These are phyloP conservation scores for Populus alba DNA, from an alignment of 345 rosid genomes.

Conservation along the genomic window DNA sequence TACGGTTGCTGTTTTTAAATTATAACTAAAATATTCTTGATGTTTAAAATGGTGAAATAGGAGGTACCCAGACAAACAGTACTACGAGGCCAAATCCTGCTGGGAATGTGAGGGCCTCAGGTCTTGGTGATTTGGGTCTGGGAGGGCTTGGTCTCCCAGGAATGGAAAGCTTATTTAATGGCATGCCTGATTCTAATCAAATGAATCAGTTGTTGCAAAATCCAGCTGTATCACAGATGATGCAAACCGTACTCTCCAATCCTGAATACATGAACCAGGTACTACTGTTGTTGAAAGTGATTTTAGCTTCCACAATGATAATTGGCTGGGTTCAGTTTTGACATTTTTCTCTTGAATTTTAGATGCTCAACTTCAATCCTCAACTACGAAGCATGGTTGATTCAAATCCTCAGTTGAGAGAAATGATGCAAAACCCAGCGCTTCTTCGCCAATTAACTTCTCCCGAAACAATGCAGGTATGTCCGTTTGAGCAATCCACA, in stretches of 20 bases:
- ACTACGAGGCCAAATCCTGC: conserved; percentile 39
- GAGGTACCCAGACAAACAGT: conserved; percentile 46
- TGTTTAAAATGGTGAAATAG: conserved; percentile 13
- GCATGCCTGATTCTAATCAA: conserved; percentile 38
- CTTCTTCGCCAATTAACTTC: conserved; percentile 58
- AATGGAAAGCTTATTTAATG: conserved; percentile 42
- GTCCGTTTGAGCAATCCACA: background rate
- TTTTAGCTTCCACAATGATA: background rate
- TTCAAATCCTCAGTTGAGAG: conserved; percentile 54
- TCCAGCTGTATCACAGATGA: conserved; percentile 59
- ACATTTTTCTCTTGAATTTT: background rate
- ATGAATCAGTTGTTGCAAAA: conserved; percentile 57
- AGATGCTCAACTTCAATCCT: conserved; percentile 55
- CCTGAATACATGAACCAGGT: conserved; percentile 69
- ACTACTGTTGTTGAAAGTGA: conserved; percentile 3
- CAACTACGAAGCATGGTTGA: conserved; percentile 51
- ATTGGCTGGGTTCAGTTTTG: background rate
- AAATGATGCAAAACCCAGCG: conserved; percentile 63
- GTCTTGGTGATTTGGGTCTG: conserved; percentile 46
- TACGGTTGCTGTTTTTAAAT: background rate
- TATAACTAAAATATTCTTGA: background rate
- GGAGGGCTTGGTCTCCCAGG: conserved; percentile 52
- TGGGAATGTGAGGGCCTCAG: conserved; percentile 41
- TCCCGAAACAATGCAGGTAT: conserved; percentile 62
- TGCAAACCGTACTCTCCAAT: conserved; percentile 53